Conservation (phyloP, 352 stramenopile species). For the Globisporangium emineosum region DNA sequence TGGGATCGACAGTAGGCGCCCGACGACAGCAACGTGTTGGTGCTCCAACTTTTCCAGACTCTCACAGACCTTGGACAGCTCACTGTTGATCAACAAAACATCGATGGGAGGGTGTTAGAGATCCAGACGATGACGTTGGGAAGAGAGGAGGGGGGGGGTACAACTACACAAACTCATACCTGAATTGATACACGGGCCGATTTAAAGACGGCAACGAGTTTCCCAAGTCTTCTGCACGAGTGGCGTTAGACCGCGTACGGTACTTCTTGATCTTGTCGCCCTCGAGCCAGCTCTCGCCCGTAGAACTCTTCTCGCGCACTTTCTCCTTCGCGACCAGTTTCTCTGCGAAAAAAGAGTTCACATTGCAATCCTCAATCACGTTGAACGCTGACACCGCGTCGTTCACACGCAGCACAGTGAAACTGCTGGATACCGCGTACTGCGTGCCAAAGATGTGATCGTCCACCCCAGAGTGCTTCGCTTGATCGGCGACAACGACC, state of each 20-base stretch:
- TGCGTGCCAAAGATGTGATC: constrained; percentile 21
- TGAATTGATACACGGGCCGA: constrained; percentile 26
- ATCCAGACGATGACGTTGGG: background rate
- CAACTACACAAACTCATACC: constrained; percentile 13
- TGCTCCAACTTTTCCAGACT: constrained; percentile 7
- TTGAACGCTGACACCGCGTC: constrained; percentile 32
- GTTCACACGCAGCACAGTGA: constrained; percentile 38
- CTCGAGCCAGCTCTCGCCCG: constrained; percentile 14
- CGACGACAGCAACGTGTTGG: constrained; percentile 1
- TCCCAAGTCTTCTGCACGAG: background rate
- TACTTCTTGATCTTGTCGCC: constrained; percentile 9
- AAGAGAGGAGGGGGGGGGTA: too few relatives aligned
- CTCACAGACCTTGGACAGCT: background rate
- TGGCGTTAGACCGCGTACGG: background rate
- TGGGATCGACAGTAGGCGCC: constrained; percentile 5
- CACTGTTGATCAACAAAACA: too few relatives aligned
- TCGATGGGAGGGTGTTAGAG: background rate
- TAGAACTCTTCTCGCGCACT: background rate
- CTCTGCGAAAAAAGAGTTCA: constrained; percentile 34
- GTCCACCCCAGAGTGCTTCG: background rate
- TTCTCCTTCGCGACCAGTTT: constrained; percentile 10
- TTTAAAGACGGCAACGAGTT: constrained; percentile 3
- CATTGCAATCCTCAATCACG: constrained; percentile 33
- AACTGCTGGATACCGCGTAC: constrained; percentile 41
- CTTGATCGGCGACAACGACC: constrained; percentile 9